Conservation (phyloP, 1,284 basidiomycete species). For the Fomitopsis schrenkii region DNA sequence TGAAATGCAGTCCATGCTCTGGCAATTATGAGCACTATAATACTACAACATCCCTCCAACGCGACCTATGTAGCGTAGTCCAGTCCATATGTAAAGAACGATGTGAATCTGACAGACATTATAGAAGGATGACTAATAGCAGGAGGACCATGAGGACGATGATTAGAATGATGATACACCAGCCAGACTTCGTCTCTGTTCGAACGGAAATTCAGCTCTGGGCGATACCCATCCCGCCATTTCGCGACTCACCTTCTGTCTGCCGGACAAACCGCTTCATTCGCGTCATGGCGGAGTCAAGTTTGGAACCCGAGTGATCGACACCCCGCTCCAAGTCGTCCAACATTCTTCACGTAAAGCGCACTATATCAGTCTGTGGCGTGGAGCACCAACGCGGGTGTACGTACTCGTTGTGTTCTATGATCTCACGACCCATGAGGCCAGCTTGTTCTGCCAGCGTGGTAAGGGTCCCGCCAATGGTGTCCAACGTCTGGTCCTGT, state of each 20-base stretch:
- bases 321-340: slow-evolving; percentile 77
- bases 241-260: slow-evolving; percentile 60
- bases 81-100: slow-evolving; percentile 9
- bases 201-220: not conserved
- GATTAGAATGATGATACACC: slow-evolving; percentile 63
- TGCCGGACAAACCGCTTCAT: slow-evolving; percentile 81
- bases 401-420: slow-evolving; percentile 82
- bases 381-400: not conserved
- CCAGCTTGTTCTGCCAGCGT: slow-evolving; percentile 86
- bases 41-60: slow-evolving; percentile 3
- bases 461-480: slow-evolving; percentile 79
- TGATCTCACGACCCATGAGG: slow-evolving; percentile 86
- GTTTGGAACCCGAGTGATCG: slow-evolving; percentile 68
- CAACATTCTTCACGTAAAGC: slow-evolving; percentile 57
- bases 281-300: slow-evolving; percentile 64
- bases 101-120: slow-evolving; percentile 10
- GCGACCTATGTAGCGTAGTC: slow-evolving; percentile 3
- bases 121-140: slow-evolving; percentile 56
- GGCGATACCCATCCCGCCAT: not conserved
- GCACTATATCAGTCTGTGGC: not conserved
- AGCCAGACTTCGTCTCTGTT: slow-evolving; percentile 67
- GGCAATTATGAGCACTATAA: too few relatives aligned
- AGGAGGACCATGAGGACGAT: slow-evolving; percentile 52
- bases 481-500: slow-evolving; percentile 83
- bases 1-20: too few relatives aligned